Evolutionary conservation across 345 rosid species (phyloP).

Genomic region (Eucalyptus sp.): DNA sequence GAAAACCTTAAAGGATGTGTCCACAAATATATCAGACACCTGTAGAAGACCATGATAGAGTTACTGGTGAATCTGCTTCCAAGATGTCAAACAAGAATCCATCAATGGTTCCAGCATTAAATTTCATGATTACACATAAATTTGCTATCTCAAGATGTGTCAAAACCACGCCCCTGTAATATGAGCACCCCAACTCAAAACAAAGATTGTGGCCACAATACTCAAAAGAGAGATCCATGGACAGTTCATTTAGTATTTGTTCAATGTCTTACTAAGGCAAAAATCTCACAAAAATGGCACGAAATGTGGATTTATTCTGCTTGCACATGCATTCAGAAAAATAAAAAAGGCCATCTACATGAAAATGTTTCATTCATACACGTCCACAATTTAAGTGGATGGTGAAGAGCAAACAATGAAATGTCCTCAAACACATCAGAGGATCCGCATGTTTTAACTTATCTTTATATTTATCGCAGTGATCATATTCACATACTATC

Average conservation of each 20-base stretch:
- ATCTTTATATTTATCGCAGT: neutral
- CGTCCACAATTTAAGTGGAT: neutral
- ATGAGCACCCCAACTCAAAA: neutral
- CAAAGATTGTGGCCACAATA: neutral
- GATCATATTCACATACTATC: neutral
- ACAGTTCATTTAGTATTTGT: neutral
- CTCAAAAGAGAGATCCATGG: neutral
- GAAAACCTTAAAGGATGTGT: conserved; percentile 71
- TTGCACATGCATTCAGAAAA: neutral
- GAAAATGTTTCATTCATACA: neutral
- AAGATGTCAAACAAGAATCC: neutral
- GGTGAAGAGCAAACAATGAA: neutral
- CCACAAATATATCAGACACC: conserved; percentile 72
- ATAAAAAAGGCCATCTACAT: neutral
- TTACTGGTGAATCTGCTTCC: neutral
- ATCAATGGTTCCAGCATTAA: neutral
- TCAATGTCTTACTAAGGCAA: neutral
- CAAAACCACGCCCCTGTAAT: neutral
- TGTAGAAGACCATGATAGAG: conserved; percentile 5
- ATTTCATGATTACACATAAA: neutral
- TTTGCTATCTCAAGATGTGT: neutral
- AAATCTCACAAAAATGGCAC: neutral
- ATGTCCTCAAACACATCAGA: neutral
- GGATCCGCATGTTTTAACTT: neutral
- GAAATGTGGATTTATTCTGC: neutral